Evolutionary conservation across 2,329 filamentous ascomycete genomes (phyloP).

Genomic region (Colletotrichum sp.): DNA sequence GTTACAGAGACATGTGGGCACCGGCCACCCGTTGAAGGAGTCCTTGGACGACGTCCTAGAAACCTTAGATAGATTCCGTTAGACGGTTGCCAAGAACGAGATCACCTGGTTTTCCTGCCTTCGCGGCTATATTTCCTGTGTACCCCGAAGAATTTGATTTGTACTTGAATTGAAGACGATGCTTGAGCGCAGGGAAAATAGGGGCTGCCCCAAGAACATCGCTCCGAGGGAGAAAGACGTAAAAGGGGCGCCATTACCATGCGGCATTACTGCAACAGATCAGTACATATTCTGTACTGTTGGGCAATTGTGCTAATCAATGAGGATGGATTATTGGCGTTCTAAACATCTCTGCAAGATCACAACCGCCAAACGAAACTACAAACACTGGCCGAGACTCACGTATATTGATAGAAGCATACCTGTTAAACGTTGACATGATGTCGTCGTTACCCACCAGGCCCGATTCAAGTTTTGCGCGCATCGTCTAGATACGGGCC

Average conservation of each 20-base stretch:
- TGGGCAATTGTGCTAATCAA: background rate
- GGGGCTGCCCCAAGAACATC: background rate
- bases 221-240: background rate
- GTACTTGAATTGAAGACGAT: background rate
- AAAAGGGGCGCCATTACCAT: background rate
- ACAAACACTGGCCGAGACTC: background rate
- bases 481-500: background rate
- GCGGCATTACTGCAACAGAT: background rate
- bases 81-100: background rate
- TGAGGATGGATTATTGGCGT: background rate
- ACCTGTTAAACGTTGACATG: background rate
- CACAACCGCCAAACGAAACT: background rate
- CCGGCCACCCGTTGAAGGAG: constrained; percentile 38
- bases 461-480: background rate
- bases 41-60: constrained; percentile 50
- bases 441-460: background rate
- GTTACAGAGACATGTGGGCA: constrained; percentile 37
- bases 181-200: background rate
- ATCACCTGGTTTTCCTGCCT: background rate
- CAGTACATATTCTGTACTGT: background rate
- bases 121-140: background rate
- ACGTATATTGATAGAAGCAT: background rate
- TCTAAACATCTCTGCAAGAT: background rate
- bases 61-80: constrained; percentile 31
- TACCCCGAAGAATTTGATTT: background rate